Evolutionary conservation across 805 yeast genomes (phyloP), one percentile per base, ranked within the genome.

Genomic region (Pichia manshurica): DNA sequence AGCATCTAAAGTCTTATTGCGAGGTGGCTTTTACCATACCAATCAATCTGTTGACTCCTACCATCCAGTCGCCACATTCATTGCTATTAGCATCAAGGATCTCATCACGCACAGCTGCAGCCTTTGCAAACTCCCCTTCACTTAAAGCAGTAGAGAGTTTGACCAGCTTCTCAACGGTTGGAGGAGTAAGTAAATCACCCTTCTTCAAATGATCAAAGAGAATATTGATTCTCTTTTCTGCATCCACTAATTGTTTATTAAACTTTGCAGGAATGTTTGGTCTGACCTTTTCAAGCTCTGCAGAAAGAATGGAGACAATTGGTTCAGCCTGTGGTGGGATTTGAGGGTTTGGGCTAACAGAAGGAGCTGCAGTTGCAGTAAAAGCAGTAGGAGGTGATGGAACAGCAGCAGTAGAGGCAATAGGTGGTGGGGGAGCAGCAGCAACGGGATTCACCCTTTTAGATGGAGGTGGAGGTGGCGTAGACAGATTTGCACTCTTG

Each of bases 61-160:
- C 79, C 70, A 85, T 78, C 99, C 99, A 93, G 58, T 84, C 81
- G 13, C 96, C 96, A 53, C 84, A 79, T 64, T 90, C 95, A 21
- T 75, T 78, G 21, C 82, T 75, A 52, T 78, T 74, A 33, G 77
- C 74, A 7, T 87, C 74, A 20, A 84, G 77, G 51, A 93, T 75
- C 44, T 79, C 78, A 32, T 72, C 63, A 52, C 78, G 79, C 31
- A 78, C 56, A 2, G 73, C 64, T 45, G 73, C 66, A 1, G 98
- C 97, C 15, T 69, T 69, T 4, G 66, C 63, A 61, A 69, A 86
- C 50, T 87, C 82, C 50, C 74, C 73, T 10, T 59, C 64, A 17
- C 69, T 71, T 56, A 93, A 64, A 0, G 79, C 68, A 9, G 61
- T 66, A 17, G 79, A 69, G 39, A 89, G 63, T 23, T 70, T 66